Conservation (phyloP, 495 filamentous ascomycete genomes). For the Tirmania nivea region DNA sequence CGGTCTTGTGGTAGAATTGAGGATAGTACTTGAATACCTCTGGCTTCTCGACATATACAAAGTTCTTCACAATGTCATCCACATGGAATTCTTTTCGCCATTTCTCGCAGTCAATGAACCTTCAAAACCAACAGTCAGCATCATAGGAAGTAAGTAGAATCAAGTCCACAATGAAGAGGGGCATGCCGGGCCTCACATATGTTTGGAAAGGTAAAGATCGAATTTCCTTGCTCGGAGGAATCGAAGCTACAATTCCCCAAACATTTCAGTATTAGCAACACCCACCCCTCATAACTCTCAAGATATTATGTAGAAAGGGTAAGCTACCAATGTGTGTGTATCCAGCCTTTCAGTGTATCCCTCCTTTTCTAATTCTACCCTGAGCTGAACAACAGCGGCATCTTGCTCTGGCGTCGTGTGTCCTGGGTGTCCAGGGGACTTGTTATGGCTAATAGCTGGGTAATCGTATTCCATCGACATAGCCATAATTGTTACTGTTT, state of each 20-base stretch:
- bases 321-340: constrained; percentile 59
- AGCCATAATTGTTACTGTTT: background rate
- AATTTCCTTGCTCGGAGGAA: constrained; percentile 92
- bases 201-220: constrained; percentile 59
- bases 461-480: constrained; percentile 44
- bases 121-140: constrained; percentile 17
- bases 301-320: constrained; percentile 4
- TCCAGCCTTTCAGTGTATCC: constrained; percentile 74
- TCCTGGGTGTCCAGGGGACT: constrained; percentile 62
- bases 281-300: background rate
- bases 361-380: constrained; percentile 58
- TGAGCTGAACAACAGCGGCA: constrained; percentile 69
- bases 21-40: constrained; percentile 84
- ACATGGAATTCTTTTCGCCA: constrained; percentile 77
- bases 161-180: background rate
- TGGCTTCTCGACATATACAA: constrained; percentile 74
- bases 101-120: constrained; percentile 78
- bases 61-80: constrained; percentile 59
- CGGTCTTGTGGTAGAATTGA: constrained; percentile 98
- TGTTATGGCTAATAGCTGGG: constrained; percentile 51
- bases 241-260: constrained; percentile 34
- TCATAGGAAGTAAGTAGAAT: background rate
- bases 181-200: constrained; percentile 61
- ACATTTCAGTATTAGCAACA: background rate
- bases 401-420: constrained; percentile 74